Evolutionary conservation across 1,139 yeast species (phyloP), one percentile per base, ranked within the genome.

Genomic region (Taphrina flavorubra): DNA sequence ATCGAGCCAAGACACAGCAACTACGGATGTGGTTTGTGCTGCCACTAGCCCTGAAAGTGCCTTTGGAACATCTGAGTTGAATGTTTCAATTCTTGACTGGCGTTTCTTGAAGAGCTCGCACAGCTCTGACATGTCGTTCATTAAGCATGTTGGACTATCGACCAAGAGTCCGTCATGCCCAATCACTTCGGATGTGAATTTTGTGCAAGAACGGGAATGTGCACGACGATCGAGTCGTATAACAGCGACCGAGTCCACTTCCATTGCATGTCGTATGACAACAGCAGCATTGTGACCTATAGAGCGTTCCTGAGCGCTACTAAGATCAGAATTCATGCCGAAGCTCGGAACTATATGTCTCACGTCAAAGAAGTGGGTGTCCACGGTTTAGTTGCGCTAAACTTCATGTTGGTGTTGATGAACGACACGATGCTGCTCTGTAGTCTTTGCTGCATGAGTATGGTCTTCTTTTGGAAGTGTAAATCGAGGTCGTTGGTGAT

Each of bases 401-500:
- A 49, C 53, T 49, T 20, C 58, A 56, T 16, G 36, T 56, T 56
- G 34, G 49, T 7, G 34, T 40, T 18, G 14, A 56, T 40, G 49
- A 56, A 56, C 6, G 60, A 56, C 14, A 56, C 60, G 14, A 56
- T 56, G 18, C 60, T 56, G n/a, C 20, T 20, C 36, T 56, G 60
- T 4, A 56, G 36, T 34, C 39, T 37, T 13, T 56, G 60, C 11
- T 56, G 60, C 36, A 56, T 40, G 31, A 39, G 49, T 31, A 56
- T 36, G 16, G 46, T 36, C 16, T 56, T 16, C 10, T 31, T 56
- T 34, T 56, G 36, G 16, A 56, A 56, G 20, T 56, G 59, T 16
- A 55, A 51, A 10, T 51, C 51, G 44, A 62, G 59, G 25, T 62
- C 66, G 42, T 40, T 53, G 40, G 57, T 51, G 51, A 62, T 47